Evolutionary conservation across 371 early-diverging fungal species (phyloP).

Genomic region (Gilbertella persicaria): DNA sequence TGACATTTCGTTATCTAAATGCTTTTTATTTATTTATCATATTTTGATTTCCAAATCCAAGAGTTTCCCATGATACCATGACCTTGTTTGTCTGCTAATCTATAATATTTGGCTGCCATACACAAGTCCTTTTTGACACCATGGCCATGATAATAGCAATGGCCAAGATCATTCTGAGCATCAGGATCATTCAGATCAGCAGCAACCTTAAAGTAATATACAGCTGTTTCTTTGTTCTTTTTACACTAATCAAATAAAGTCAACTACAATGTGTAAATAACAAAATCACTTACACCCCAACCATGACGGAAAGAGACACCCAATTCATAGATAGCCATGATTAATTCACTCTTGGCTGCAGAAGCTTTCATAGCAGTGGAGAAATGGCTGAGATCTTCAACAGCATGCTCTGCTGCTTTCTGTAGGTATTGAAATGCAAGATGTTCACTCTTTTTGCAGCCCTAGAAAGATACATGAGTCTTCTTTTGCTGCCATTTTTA

Average conservation of each 20-base stretch:
- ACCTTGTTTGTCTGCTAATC: slow-evolving; percentile 82
- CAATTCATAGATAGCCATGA: slow-evolving; percentile 85
- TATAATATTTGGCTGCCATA: slow-evolving; percentile 81
- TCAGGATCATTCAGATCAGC: slow-evolving; percentile 84
- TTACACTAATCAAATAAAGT: slow-evolving; percentile 26
- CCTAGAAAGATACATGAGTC: slow-evolving; percentile 33
- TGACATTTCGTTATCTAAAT: background rate
- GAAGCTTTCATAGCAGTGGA: slow-evolving; percentile 22
- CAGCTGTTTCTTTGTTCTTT: slow-evolving; percentile 82
- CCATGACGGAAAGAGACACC: slow-evolving; percentile 86
- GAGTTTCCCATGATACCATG: slow-evolving; percentile 81
- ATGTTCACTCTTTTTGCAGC: slow-evolving; percentile 65
- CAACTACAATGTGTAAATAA: background rate
- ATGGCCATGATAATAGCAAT: slow-evolving; percentile 75
- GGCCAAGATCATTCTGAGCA: slow-evolving; percentile 80
- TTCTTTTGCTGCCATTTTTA: background rate
- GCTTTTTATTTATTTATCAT: slow-evolving; percentile 24
- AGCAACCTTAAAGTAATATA: slow-evolving; percentile 88
- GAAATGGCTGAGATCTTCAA: slow-evolving; percentile 46
- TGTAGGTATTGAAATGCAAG: slow-evolving; percentile 75
- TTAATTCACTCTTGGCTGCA: slow-evolving; percentile 61
- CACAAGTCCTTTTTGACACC: slow-evolving; percentile 80
- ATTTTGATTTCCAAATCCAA: slow-evolving; percentile 67
- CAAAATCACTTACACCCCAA: slow-evolving; percentile 74
- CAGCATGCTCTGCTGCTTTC: slow-evolving; percentile 75